Evolutionary conservation across 257 asterid species (phyloP).

Genomic region (Capsicum rhomboideum): DNA sequence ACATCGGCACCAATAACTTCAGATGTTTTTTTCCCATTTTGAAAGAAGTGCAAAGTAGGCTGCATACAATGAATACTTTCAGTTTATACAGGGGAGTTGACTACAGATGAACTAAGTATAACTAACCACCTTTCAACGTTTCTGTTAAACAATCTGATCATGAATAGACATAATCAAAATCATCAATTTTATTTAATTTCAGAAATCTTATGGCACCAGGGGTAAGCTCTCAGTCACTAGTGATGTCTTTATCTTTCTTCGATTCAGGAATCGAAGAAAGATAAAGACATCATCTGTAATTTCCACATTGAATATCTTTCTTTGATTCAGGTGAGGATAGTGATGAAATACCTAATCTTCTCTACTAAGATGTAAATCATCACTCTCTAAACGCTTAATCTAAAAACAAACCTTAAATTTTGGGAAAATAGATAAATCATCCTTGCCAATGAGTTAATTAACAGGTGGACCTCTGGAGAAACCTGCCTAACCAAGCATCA

Average conservation of each 20-base stretch:
- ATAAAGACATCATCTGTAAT: too few species aligned
- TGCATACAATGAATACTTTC: slow-evolving; percentile 24
- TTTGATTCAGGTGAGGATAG: background rate
- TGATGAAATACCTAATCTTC: background rate
- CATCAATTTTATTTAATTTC: background rate
- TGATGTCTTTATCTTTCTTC: background rate
- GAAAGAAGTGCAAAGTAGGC: slow-evolving; percentile 92
- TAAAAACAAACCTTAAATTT: background rate
- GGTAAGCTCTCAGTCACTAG: background rate
- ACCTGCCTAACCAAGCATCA: background rate
- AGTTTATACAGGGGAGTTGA: background rate
- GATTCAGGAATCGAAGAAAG: too few species aligned
- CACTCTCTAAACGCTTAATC: background rate
- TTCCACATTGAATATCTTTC: background rate
- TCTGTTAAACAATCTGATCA: background rate
- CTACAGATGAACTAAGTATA: background rate
- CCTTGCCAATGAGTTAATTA: background rate
- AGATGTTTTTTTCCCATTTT: slow-evolving; percentile 63
- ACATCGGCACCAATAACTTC: slow-evolving; percentile 83
- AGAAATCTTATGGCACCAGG: background rate
- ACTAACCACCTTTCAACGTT: background rate
- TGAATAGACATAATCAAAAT: background rate
- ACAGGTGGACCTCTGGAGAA: background rate
- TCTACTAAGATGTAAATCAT: background rate
- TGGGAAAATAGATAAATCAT: background rate